Percentiles rank a stretch among this genome's conserved stretches.
These are phyloP conservation scores for Neurospora sp. DNA, from an alignment of 2,329 filamentous ascomycete genomes.

Conservation along the genomic window DNA sequence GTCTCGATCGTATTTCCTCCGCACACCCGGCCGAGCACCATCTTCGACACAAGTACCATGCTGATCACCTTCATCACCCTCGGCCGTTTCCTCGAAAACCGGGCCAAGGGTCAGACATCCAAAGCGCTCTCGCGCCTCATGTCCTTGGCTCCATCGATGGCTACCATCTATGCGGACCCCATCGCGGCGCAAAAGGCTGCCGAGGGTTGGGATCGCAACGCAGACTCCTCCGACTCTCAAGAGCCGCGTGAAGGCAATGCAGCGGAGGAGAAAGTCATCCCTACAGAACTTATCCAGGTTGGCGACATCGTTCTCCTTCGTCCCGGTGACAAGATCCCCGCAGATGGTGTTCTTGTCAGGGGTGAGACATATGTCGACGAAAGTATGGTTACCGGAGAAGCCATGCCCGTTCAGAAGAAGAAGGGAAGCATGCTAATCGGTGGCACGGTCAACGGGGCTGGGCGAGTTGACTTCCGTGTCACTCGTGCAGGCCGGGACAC, in stretches of 20 bases:
- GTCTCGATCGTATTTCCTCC: constrained; percentile 68
- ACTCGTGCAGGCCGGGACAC: constrained; percentile 90
- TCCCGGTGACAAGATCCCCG: constrained; percentile 93
- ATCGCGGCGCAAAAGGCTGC: constrained; percentile 88
- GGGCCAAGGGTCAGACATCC: constrained; percentile 91
- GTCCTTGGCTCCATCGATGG: constrained; percentile 93
- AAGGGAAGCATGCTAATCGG: constrained; percentile 75
- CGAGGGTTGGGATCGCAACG: constrained; percentile 57
- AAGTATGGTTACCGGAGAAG: constrained; percentile 97
- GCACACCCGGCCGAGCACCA: constrained; percentile 72
- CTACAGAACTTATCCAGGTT: constrained; percentile 88
- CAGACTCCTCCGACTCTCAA: constrained; percentile 34
- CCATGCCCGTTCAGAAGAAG: constrained; percentile 87
- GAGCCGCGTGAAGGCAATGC: constrained; percentile 45
- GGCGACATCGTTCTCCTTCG: constrained; percentile 88
- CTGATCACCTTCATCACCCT: constrained; percentile 91
- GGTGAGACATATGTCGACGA: constrained; percentile 94
- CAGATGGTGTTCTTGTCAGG: constrained; percentile 76
- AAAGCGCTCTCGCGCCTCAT: constrained; percentile 88
- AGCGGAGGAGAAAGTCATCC: constrained; percentile 75
- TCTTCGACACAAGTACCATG: constrained; percentile 98
- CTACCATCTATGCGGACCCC: constrained; percentile 89
- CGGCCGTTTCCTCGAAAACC: constrained; percentile 85
- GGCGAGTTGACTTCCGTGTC: constrained; percentile 84
- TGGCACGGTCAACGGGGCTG: constrained; percentile 90